Percentiles rank a stretch among this genome's conserved stretches.
These are phyloP conservation scores for Chenopodium album DNA, from an alignment of 148 eudicot species.

Conservation along the genomic window DNA sequence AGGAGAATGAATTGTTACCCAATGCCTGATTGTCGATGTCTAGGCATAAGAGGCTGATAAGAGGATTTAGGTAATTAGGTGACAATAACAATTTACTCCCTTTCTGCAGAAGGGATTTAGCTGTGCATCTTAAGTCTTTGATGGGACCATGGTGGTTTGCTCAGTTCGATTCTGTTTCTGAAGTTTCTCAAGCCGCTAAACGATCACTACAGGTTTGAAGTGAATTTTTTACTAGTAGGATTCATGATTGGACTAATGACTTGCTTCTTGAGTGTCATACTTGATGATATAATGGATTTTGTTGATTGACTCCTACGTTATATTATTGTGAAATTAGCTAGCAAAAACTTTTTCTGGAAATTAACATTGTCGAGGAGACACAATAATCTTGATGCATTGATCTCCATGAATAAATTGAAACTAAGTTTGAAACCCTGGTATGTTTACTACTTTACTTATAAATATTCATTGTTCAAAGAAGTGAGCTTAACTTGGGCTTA, in stretches of 20 bases:
- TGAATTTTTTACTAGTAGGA: background rate
- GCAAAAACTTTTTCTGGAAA: background rate
- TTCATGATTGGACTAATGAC: slow-evolving; percentile 14
- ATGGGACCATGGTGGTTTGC: slow-evolving; percentile 99
- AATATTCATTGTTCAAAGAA: background rate
- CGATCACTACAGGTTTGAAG: slow-evolving; percentile 72
- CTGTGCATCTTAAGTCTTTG: slow-evolving; percentile 79
- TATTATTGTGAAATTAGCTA: background rate
- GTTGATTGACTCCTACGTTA: background rate
- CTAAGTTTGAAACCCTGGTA: background rate
- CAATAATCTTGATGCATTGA: background rate
- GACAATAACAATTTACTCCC: slow-evolving; percentile 3
- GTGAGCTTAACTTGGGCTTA: background rate
- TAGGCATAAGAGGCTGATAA: background rate
- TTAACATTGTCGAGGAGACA: background rate
- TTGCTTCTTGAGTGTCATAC: background rate
- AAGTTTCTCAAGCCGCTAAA: slow-evolving; percentile 90
- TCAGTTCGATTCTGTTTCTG: slow-evolving; percentile 85
- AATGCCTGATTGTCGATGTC: background rate
- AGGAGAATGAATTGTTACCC: background rate
- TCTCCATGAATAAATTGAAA: background rate
- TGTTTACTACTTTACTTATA: background rate
- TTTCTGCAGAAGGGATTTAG: slow-evolving; percentile 77
- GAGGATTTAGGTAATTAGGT: slow-evolving; percentile 3
- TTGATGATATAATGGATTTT: background rate